These are phyloP conservation scores for Pythium catenulatum DNA, from an alignment of 352 stramenopile species.

Conservation along the genomic window DNA sequence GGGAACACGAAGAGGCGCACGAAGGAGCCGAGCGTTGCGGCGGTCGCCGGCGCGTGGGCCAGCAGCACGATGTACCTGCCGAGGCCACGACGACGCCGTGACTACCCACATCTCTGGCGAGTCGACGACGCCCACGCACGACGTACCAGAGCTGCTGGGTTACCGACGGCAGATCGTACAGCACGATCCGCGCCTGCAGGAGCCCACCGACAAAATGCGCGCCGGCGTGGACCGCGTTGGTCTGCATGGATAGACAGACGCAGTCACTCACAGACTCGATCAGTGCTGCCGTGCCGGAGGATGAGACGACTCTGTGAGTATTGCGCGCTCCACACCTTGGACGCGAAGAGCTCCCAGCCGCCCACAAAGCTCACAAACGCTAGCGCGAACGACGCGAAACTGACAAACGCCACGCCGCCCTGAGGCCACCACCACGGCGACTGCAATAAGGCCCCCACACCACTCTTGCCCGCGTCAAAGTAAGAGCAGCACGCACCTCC, in stretches of 20 bases:
- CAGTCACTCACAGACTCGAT: too few relatives aligned
- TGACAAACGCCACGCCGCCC: slow-evolving; percentile 58
- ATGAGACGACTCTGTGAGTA: too few relatives aligned
- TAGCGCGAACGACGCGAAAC: slow-evolving; percentile 70
- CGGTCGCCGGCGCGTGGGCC: slow-evolving; percentile 36
- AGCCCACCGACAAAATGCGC: slow-evolving; percentile 82
- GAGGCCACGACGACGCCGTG: too few relatives aligned
- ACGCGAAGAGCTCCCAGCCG: slow-evolving; percentile 75
- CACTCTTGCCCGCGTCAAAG: background rate
- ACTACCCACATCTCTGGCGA: too few relatives aligned
- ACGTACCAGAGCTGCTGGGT: slow-evolving; percentile 78
- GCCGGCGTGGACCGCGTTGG: slow-evolving; percentile 72
- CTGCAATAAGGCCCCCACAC: too few relatives aligned
- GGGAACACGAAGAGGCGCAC: slow-evolving; percentile 42
- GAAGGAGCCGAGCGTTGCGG: slow-evolving; percentile 40
- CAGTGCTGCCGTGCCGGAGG: background rate
- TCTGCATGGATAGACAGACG: slow-evolving; percentile 52
- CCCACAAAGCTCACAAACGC: slow-evolving; percentile 64
- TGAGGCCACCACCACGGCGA: background rate
- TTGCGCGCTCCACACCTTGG: slow-evolving; percentile 70
- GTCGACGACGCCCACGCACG: too few relatives aligned
- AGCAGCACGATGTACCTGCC: slow-evolving; percentile 53
- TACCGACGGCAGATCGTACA: slow-evolving; percentile 63
- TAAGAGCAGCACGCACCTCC: slow-evolving; percentile 3
- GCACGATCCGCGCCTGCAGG: slow-evolving; percentile 74